phyloP scores from a whole-genome alignment of 2,329 filamentous ascomycete genomes.

The Furcasterigmium furcatum region DNA sequence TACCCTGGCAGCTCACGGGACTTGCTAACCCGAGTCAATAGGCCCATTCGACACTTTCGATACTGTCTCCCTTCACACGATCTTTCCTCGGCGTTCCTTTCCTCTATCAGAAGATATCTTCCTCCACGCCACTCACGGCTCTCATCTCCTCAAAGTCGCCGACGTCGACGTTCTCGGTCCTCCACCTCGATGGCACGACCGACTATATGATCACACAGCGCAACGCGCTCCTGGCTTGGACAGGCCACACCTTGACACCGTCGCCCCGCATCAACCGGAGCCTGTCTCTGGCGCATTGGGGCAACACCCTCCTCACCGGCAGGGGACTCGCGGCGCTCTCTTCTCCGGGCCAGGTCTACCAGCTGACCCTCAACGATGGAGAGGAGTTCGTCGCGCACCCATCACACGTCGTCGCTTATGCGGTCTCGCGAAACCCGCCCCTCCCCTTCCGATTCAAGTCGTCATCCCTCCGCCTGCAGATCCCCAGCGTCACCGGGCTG shows the following conservation, averaged over 20 bases:
- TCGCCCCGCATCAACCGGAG: constrained; percentile 72
- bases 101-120: constrained; percentile 87
- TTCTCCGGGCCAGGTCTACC: constrained; percentile 86
- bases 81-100: constrained; percentile 85
- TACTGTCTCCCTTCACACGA: constrained; percentile 80
- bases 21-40: constrained; percentile 26
- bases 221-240: constrained; percentile 92
- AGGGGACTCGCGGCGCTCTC: constrained; percentile 81
- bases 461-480: constrained; percentile 73
- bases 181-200: constrained; percentile 87
- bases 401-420: constrained; percentile 88
- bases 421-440: constrained; percentile 69
- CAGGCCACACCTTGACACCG: constrained; percentile 78
- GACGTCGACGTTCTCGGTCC: constrained; percentile 79
- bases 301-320: constrained; percentile 83
- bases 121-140: constrained; percentile 82
- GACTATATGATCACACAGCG: constrained; percentile 94
- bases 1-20: constrained; percentile 4
- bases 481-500: constrained; percentile 66
- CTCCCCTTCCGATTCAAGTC: constrained; percentile 82
- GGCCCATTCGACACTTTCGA: constrained; percentile 84
- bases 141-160: constrained; percentile 85
- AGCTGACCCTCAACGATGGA: constrained; percentile 73
- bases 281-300: constrained; percentile 84
- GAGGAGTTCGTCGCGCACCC: constrained; percentile 93